Evolutionary conservation across 2,329 filamentous ascomycete species (phyloP), one percentile per base, ranked within the genome.

Genomic region (Cladosporium colombiae): DNA sequence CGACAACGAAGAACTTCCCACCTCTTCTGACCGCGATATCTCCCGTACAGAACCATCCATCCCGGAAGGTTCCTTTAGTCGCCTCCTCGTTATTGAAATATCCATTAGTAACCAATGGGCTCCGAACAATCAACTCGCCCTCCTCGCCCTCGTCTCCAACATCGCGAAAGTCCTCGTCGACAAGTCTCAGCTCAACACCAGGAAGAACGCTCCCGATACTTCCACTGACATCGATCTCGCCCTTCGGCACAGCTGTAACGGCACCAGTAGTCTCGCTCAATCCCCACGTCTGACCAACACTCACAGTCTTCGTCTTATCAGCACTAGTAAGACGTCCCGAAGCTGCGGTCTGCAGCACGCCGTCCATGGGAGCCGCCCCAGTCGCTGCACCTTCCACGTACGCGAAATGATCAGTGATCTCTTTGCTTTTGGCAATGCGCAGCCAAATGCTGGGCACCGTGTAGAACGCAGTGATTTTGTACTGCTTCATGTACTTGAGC

Each of bases 21-120:
- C 90, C 83, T 55, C 84, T 95, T 91, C 72, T 89, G 84, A 71
- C 90, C 1, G 91, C 91, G 33, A 97, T 88, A 73, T 97, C 93
- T 1, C 93, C 93, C 0, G 93, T 97, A 77, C 89, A 93, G 83
- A 96, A 97, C 81, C 88, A 97, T 1, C 92, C 92, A 69, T 96
- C 91, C 0, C 81, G 70, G 3, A 89, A 90, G 67, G 94, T 87
- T 0, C 89, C 88, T 2, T 81, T 82, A 3, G 91, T 92, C 3
- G 88, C 86, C 68, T 90, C 85, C 0, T 87, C 84, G 65, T 91
- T 90, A 72, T 92, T 91, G 70, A 89, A 83, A 74, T 94, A 96
- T 1, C 91, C 92, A 70, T 86, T 83, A 79, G 93, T 93, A 16
- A 94, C 82, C 68, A 95, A 94, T 0, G 91, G 91, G 0, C 92